Percentiles rank a stretch among this genome's conserved stretches.
Evolutionary conservation across 176 grass and related monocot species (phyloP).

Genomic region (Poa annua): DNA sequence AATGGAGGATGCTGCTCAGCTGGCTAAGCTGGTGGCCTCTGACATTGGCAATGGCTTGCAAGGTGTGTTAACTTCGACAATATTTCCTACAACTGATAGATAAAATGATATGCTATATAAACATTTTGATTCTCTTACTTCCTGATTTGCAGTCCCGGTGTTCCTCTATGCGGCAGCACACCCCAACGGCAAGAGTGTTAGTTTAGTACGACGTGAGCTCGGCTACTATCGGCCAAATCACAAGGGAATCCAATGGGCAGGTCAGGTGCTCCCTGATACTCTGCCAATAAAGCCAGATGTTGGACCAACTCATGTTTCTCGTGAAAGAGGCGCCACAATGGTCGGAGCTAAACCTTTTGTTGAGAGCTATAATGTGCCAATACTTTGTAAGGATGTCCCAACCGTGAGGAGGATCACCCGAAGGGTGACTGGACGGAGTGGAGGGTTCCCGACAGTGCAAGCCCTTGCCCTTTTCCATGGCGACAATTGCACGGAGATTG

Average conservation of each 20-base stretch:
- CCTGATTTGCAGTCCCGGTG: slow-evolving; percentile 58
- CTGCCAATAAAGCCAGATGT: slow-evolving; percentile 58
- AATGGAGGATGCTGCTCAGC: slow-evolving; percentile 54
- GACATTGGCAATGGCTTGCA: slow-evolving; percentile 59
- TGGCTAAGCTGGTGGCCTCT: slow-evolving; percentile 61
- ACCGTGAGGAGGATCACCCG: slow-evolving; percentile 60
- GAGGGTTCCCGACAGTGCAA: slow-evolving; percentile 66
- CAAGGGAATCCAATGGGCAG: slow-evolving; percentile 56
- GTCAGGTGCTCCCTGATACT: slow-evolving; percentile 49
- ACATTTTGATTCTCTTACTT: not conserved
- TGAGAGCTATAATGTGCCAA: slow-evolving; percentile 61
- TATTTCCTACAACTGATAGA: not conserved
- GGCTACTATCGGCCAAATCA: slow-evolving; percentile 65
- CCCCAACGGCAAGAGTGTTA: slow-evolving; percentile 42
- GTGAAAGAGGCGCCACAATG: slow-evolving; percentile 51
- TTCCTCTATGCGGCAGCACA: slow-evolving; percentile 76
- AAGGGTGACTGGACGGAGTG: slow-evolving; percentile 52
- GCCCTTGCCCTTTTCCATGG: slow-evolving; percentile 64
- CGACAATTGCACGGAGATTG: slow-evolving; percentile 63
- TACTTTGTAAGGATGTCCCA: slow-evolving; percentile 52
- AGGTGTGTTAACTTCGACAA: slow-evolving; percentile 42
- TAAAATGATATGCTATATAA: not conserved
- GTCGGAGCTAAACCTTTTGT: slow-evolving; percentile 57
- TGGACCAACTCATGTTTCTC: slow-evolving; percentile 42
- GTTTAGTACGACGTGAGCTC: slow-evolving; percentile 57